Conservation (phyloP, 2,329 filamentous ascomycete genomes). For the Sporothrix curviconia region DNA sequence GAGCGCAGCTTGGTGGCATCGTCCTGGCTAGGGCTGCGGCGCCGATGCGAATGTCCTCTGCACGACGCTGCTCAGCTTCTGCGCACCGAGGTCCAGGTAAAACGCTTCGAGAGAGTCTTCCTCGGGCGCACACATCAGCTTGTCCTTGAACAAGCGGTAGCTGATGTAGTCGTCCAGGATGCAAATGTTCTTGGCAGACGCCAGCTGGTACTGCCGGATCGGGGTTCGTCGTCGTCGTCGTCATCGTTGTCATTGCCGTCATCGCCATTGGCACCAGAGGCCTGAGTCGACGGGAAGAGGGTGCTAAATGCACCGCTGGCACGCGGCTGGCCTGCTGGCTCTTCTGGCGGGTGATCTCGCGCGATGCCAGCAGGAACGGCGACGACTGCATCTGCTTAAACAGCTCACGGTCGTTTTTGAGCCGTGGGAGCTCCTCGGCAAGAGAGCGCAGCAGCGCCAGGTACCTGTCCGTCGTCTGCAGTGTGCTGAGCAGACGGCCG, state of each 20-base stretch:
- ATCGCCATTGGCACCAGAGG: conserved; percentile 35
- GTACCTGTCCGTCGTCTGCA: conserved; percentile 81
- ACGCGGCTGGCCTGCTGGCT: neutral
- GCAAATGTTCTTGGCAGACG: conserved; percentile 63
- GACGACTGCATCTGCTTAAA: conserved; percentile 69
- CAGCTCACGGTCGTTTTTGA: conserved; percentile 74
- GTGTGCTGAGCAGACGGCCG: conserved; percentile 72
- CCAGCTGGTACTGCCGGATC: conserved; percentile 73
- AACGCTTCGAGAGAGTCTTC: conserved; percentile 82
- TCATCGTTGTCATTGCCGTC: conserved; percentile 31
- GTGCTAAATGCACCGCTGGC: neutral
- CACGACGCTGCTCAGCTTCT: conserved; percentile 68
- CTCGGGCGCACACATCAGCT: conserved; percentile 78
- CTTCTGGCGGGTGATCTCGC: conserved; percentile 50
- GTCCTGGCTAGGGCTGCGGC: conserved; percentile 56
- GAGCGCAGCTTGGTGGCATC: conserved; percentile 55
- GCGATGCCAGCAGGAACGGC: conserved; percentile 75
- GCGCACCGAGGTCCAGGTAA: conserved; percentile 73
- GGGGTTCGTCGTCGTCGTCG: conserved; percentile 56
- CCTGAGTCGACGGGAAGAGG: neutral
- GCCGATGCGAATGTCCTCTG: conserved; percentile 70
- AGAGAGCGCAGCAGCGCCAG: conserved; percentile 73
- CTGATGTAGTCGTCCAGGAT: conserved; percentile 84
- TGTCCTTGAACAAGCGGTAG: conserved; percentile 80
- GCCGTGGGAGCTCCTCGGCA: conserved; percentile 59